Base-by-base conservation (phyloP, 768 basidiomycete genomes). In the Rhodotorula taiwanensis region DNA sequence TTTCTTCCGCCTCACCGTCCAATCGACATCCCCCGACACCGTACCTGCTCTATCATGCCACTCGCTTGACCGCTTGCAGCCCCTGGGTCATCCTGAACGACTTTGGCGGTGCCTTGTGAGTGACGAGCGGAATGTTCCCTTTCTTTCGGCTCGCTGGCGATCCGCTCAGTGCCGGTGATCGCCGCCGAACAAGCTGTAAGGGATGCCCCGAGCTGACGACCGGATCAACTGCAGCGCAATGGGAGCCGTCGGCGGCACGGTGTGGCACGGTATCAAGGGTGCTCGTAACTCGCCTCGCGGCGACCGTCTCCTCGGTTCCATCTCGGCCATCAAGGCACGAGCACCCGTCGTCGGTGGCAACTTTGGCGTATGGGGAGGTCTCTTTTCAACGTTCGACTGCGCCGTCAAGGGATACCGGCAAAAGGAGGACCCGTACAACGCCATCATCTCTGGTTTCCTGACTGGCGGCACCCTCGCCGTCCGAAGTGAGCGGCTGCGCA, bases 41-140 rank as follows among this genome's bases (percentile, higher is more conserved):
- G n/a, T n/a, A n/a, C n/a, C n/a, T n/a, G n/a, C n/a, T n/a, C n/a
- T n/a, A n/a, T n/a, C n/a, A n/a, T n/a, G n/a, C n/a, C n/a, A n/a
- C n/a, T 39, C 36, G 36, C 36, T 10, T 39, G 16, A 10, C 36
- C 16, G 36, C 36, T 9, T 39, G 16, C 36, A 97, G 94, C 78
- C 94, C 94, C 72, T 97, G 92, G 90, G 93, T 97, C 55, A 88
- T 97, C 75, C 85, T 97, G 72, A 95, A 89, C 80, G 94, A 98
- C 80, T 94, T 93, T 77, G 93, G 94, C 64, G 93, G 91, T 66
- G 92, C 93, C 34, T 61, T 60, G 58, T 64, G 33, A 48, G 62
- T 67, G 5, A 1, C 43, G 9, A 27, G 25, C 55, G 7, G 30
- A 5, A 25, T 20, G 42, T 36, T 27, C 21, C 20, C 23, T 21